These are phyloP conservation scores for Glaciozyma martinii DNA, from an alignment of 768 basidiomycete species.

Conservation along the genomic window DNA sequence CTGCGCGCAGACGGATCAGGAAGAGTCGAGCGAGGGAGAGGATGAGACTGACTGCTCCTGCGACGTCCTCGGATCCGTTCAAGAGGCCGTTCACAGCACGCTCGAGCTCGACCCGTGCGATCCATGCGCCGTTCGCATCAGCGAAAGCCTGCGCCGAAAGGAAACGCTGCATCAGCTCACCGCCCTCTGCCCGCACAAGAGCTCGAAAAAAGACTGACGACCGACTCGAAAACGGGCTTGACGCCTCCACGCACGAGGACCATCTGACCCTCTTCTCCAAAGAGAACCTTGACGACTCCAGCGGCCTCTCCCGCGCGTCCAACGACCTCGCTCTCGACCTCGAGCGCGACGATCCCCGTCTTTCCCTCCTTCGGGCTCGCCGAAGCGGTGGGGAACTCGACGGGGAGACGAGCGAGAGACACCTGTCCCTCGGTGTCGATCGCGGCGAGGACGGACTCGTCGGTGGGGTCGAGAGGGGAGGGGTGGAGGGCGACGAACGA, in stretches of 20 bases:
- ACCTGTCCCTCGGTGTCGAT: conserved; percentile 25
- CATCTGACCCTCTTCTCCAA: conserved; percentile 14
- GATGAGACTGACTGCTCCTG: conserved; percentile 13
- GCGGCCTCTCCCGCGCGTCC: conserved; percentile 7
- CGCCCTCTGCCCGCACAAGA: neutral
- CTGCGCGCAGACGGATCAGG: neutral
- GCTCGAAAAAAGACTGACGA: conserved; percentile 6
- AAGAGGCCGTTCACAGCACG: conserved; percentile 7
- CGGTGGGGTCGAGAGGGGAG: conserved; percentile 10
- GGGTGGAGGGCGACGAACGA: conserved; percentile 10
- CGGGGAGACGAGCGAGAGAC: conserved; percentile 14
- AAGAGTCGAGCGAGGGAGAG: neutral
- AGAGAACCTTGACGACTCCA: conserved; percentile 8
- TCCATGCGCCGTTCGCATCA: conserved; percentile 15
- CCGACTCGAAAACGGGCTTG: conserved; percentile 29
- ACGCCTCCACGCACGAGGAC: conserved; percentile 19
- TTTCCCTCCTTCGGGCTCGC: conserved; percentile 14
- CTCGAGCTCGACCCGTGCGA: conserved; percentile 23
- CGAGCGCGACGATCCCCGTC: conserved; percentile 25
- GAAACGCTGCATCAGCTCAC: neutral
- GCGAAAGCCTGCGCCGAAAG: conserved; percentile 1
- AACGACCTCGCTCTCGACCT: conserved; percentile 14
- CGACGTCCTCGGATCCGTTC: neutral
- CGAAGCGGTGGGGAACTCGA: neutral
- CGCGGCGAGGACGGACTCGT: conserved; percentile 19